Percentiles rank a stretch among this genome's conserved stretches.
phyloP scores from a whole-genome alignment of 768 basidiomycete genomes.

The Hirschioporus abietinus region DNA sequence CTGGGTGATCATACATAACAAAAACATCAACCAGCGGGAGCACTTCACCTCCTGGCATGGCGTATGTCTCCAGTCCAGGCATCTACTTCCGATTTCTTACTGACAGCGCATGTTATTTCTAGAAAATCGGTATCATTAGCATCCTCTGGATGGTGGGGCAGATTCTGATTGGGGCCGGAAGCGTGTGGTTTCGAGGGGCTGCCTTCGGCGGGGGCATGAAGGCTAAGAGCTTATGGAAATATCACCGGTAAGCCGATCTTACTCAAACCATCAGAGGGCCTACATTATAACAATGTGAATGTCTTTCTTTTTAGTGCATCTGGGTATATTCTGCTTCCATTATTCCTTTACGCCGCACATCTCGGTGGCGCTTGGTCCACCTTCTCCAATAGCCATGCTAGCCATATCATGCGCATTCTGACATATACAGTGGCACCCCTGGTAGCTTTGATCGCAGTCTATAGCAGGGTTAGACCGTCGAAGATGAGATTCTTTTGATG shows the following conservation, averaged over 20 bases:
- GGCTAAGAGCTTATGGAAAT: conserved; percentile 79
- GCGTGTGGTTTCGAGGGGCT: conserved; percentile 69
- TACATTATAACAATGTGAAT: background rate
- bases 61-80: conserved; percentile 33
- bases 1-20: conserved; percentile 58
- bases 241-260: conserved; percentile 53
- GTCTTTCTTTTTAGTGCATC: conserved; percentile 42
- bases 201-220: conserved; percentile 66
- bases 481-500: conserved; percentile 58
- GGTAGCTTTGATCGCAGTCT: conserved; percentile 30
- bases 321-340: conserved; percentile 64
- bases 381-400: conserved; percentile 43
- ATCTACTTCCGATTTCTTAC: background rate
- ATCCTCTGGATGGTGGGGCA: conserved; percentile 60
- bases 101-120: conserved; percentile 5
- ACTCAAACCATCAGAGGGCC: conserved; percentile 4
- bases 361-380: conserved; percentile 67
- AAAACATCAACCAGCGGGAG: conserved; percentile 38
- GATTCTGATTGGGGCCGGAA: conserved; percentile 59
- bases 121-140: conserved; percentile 64
- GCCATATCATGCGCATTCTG: conserved; percentile 36
- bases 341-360: conserved; percentile 56
- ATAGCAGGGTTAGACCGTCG: conserved; percentile 43
- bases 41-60: conserved; percentile 79
- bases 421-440: conserved; percentile 54